A percentile compares a stretch with the other conserved stretches of the same genome.
Evolutionary conservation across 2,329 filamentous ascomycete genomes (phyloP).

Genomic region (Claviceps capensis): DNA sequence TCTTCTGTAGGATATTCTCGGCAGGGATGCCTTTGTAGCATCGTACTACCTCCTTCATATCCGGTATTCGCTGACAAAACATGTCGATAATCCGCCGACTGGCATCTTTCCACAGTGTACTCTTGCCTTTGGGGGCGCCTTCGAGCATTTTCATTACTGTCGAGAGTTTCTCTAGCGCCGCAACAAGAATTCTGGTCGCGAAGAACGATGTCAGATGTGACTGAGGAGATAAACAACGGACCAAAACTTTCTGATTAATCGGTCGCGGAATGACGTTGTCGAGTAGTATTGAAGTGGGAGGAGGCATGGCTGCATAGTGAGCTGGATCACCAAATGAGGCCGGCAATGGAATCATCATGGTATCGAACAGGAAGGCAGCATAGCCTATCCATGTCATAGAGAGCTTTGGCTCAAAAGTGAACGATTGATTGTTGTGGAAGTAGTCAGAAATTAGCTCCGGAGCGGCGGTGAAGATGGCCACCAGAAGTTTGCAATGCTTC

Average conservation of each 20-base stretch:
- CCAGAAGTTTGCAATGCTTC: conserved; percentile 67
- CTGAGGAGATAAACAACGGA: conserved; percentile 64
- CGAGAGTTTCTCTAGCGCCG: conserved; percentile 67
- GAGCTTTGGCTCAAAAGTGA: conserved; percentile 81
- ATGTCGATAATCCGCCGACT: conserved; percentile 53
- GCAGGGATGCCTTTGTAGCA: conserved; percentile 57
- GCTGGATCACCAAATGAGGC: conserved; percentile 53
- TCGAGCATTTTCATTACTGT: conserved; percentile 47
- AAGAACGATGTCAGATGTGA: conserved; percentile 75
- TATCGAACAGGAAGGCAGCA: conserved; percentile 73
- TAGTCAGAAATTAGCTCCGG: conserved; percentile 85
- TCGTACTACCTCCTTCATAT: conserved; percentile 66
- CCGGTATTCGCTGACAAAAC: conserved; percentile 66
- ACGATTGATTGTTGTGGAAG: conserved; percentile 65
- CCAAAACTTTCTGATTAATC: conserved; percentile 65
- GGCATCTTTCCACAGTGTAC: conserved; percentile 54
- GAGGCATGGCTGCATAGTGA: conserved; percentile 51
- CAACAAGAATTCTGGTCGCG: conserved; percentile 62
- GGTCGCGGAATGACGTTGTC: conserved; percentile 80
- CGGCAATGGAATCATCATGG: conserved; percentile 63
- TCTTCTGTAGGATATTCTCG: conserved; percentile 60
- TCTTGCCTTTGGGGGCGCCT: conserved; percentile 24
- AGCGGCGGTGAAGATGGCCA: conserved; percentile 64
- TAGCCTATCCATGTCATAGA: conserved; percentile 93
- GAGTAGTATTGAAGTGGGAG: conserved; percentile 63